Conservation (phyloP, 225 moss, liverwort and hornwort genomes). For the Asterella californica region DNA sequence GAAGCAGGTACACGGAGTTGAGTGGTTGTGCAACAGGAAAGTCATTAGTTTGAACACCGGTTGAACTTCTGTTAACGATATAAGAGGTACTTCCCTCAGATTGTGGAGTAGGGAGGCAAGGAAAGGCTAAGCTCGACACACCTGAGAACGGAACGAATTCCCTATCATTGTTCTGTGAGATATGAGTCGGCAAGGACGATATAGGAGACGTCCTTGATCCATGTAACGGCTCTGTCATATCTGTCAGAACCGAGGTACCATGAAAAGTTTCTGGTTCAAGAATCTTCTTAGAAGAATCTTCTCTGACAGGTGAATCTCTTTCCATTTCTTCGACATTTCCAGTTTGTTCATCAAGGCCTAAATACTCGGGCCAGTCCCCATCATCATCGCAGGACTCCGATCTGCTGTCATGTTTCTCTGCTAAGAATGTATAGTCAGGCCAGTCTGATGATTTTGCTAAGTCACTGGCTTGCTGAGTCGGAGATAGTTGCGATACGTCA, state of each 20-base stretch:
- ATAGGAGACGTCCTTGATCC: constrained; percentile 10
- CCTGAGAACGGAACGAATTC: constrained; percentile 36
- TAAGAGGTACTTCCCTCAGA: constrained; percentile 4
- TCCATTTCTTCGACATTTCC: constrained; percentile 1
- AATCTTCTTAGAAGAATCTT: not conserved
- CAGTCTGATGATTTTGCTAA: constrained; percentile 34
- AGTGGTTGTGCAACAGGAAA: constrained; percentile 9
- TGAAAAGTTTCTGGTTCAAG: constrained; percentile 4
- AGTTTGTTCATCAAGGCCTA: constrained; percentile 23
- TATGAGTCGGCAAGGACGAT: constrained; percentile 19
- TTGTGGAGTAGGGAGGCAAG: constrained; percentile 20
- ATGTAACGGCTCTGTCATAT: not conserved
- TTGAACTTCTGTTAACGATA: constrained; percentile 25
- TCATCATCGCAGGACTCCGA: constrained; percentile 23
- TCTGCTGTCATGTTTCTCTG: constrained; percentile 19
- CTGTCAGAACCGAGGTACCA: constrained; percentile 8
- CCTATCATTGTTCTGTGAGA: constrained; percentile 26
- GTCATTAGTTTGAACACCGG: constrained; percentile 39
- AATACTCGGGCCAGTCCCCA: constrained; percentile 26
- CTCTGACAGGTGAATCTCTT: not conserved
- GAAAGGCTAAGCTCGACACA: constrained; percentile 44
- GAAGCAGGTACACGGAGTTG: constrained; percentile 19
- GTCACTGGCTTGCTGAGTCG: constrained; percentile 4
- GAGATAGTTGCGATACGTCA: not conserved
- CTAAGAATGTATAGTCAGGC: constrained; percentile 36